These are phyloP conservation scores for Capillidium heterosporum DNA, from an alignment of 371 early-diverging fungal species.

Conservation along the genomic window DNA sequence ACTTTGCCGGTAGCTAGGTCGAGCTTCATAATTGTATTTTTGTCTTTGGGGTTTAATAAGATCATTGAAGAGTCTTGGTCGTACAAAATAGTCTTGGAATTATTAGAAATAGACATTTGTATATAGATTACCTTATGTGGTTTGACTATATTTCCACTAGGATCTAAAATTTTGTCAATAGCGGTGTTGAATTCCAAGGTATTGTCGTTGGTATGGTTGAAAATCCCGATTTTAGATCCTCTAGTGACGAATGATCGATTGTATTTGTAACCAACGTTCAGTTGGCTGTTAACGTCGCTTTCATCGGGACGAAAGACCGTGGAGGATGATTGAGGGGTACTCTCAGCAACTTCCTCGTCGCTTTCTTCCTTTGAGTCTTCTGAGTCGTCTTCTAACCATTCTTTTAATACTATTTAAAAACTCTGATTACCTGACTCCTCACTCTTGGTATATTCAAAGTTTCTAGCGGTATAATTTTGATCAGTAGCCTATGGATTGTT, in stretches of 20 bases:
- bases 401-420: not conserved
- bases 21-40: constrained; percentile 58
- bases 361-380: constrained; percentile 11
- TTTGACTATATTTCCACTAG: constrained; percentile 21
- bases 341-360: constrained; percentile 6
- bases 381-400: constrained; percentile 7
- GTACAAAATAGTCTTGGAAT: constrained; percentile 40
- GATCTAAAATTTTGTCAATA: constrained; percentile 32
- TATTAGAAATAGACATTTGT: not conserved
- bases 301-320: not conserved
- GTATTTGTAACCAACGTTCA: constrained; percentile 55
- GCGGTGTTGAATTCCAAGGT: constrained; percentile 40
- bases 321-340: not conserved
- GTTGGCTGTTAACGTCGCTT: constrained; percentile 27
- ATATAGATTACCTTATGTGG: constrained; percentile 24
- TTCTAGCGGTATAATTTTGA: too few relatives aligned
- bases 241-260: constrained; percentile 73
- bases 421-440: not conserved
- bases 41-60: constrained; percentile 40
- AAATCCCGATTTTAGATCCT: constrained; percentile 69
- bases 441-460: not conserved
- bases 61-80: constrained; percentile 58
- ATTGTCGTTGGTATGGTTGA: constrained; percentile 45
- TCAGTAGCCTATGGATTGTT: too few relatives aligned
- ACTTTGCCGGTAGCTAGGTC: constrained; percentile 83